Evolutionary conservation across 257 asterid species (phyloP), one percentile per base, ranked within the genome.

Genomic region (Solanum infundibuliforme): DNA sequence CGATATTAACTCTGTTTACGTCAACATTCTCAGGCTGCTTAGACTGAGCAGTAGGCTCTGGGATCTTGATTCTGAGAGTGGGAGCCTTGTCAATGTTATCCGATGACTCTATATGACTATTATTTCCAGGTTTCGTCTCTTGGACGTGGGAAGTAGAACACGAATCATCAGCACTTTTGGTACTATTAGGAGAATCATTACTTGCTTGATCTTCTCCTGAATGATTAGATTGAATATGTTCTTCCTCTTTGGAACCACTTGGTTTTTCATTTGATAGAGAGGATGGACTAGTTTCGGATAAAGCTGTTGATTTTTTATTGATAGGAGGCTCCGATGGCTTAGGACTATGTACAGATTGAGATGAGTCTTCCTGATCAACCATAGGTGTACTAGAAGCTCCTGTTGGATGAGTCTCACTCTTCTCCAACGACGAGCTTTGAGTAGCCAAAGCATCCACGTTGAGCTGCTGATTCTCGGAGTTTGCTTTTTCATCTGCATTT

Each of bases 1-100:
- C 98, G 18, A 95, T 87, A 32, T 94, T 96, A 88, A 90, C 92
- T 87, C 91, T 92, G 68, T 83, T 46, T 13, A 16, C 88, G 48
- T 82, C 91, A 9, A 58, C 65, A 81, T 84, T 90, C 58, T 86
- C 90, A 39, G 91, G 65, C 31, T 41, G 43, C 81, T 91, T 91
- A 25, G 93, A 75, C 43, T 86, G 90, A 46, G 66, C 90, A 13
- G 34, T 77, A 68, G 89, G 46, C 23, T 85, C 87, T 23, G 89
- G 89, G 34, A 65, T 87, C 86, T 52, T 79, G 69, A 38, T 68
- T 55, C 88, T 43, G 31, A 76, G 87, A 48, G 75, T 52, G 25
- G 93, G 89, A n/a, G 89, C 86, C 86, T 89, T 92, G 68, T 91
- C 55, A 16, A 11, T 43, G 29, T 86, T 29, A 86, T 32, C 36